These are phyloP conservation scores for Gynandropsis gynandra DNA, from an alignment of 345 rosid species.

Conservation along the genomic window DNA sequence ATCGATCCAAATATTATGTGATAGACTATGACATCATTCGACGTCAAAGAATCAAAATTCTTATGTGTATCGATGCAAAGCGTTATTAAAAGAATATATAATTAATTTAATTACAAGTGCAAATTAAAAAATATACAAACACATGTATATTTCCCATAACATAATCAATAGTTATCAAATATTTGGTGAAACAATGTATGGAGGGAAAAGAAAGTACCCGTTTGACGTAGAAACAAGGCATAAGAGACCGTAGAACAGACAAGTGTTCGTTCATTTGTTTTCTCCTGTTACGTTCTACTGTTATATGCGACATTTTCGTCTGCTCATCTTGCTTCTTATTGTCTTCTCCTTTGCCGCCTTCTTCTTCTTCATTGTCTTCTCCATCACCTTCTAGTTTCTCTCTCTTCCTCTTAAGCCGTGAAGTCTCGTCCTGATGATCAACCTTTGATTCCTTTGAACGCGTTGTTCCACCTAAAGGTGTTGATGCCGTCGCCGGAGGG, in stretches of 20 bases:
- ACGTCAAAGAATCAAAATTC: no score
- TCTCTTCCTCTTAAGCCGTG: slow-evolving; percentile 34
- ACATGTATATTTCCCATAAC: no score
- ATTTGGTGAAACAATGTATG: not conserved
- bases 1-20: no score
- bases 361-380: slow-evolving; percentile 28
- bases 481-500: no score
- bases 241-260: slow-evolving; percentile 53
- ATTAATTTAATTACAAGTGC: no score
- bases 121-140: not conserved
- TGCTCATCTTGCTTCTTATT: no score
- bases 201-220: slow-evolving; percentile 32
- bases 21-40: no score
- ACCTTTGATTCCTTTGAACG: slow-evolving; percentile 14
- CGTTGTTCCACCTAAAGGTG: slow-evolving; percentile 31
- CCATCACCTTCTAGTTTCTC: slow-evolving; percentile 35
- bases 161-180: not conserved
- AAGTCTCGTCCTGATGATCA: slow-evolving; percentile 18
- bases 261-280: slow-evolving; percentile 81
- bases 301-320: slow-evolving; percentile 38
- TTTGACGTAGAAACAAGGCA: slow-evolving; percentile 83
- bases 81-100: no score
- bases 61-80: no score
- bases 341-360: slow-evolving; percentile 26
- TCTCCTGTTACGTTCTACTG: slow-evolving; percentile 74